A percentile compares a stretch with the other conserved stretches of the same genome.
Evolutionary conservation across 768 basidiomycete species (phyloP).

Genomic region (Termitomyces sp.): DNA sequence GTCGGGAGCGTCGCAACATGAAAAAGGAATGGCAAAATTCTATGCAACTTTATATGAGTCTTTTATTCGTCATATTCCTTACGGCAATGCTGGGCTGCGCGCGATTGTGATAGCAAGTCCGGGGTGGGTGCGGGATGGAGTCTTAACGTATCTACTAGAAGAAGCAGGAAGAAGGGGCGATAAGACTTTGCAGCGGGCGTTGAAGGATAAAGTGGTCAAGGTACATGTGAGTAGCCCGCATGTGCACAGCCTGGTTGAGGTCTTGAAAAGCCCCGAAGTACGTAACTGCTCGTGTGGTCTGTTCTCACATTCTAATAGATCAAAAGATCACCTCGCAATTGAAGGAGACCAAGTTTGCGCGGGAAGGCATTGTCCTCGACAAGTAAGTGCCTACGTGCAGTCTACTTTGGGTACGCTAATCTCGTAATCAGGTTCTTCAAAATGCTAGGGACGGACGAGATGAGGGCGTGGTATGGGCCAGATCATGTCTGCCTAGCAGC

Average conservation of each 20-base stretch:
- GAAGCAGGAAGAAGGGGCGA: conserved; percentile 81
- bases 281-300: neutral
- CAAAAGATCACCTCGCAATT: conserved; percentile 64
- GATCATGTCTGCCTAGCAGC: conserved; percentile 90
- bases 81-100: conserved; percentile 59
- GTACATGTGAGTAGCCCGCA: conserved; percentile 92
- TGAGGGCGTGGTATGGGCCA: conserved; percentile 98
- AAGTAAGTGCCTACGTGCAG: conserved; percentile 38
- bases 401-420: neutral
- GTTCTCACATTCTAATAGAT: neutral
- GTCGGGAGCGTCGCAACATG: conserved; percentile 76
- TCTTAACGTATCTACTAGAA: conserved; percentile 75
- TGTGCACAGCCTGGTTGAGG: conserved; percentile 93
- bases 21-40: conserved; percentile 85
- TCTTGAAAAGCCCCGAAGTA: conserved; percentile 92
- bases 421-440: conserved; percentile 80
- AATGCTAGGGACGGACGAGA: conserved; percentile 91
- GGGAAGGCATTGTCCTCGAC: conserved; percentile 88
- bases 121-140: conserved; percentile 89
- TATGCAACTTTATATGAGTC: conserved; percentile 81
- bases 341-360: conserved; percentile 94
- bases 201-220: conserved; percentile 80
- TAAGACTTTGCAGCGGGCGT: conserved; percentile 68
- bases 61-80: conserved; percentile 89
- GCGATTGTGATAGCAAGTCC: conserved; percentile 97